Percentiles rank a stretch among this genome's conserved stretches.
These are phyloP conservation scores for Panicum hallii DNA, from an alignment of 202 grass and related monocot species.

Conservation along the genomic window DNA sequence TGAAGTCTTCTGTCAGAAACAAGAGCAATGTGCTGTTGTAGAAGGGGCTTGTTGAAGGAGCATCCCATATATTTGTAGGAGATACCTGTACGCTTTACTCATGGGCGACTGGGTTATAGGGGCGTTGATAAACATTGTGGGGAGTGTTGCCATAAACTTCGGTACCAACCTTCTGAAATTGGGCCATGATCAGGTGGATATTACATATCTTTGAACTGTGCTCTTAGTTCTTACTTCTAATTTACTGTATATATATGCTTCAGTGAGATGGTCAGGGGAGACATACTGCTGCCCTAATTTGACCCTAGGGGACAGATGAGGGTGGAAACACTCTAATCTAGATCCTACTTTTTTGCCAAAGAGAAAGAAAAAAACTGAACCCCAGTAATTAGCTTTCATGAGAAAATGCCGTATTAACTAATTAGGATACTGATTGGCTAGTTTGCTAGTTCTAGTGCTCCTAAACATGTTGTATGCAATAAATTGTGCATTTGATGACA, in stretches of 20 bases:
- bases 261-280: background rate
- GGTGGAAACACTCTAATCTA: background rate
- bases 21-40: constrained; percentile 37
- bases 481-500: constrained; percentile 23
- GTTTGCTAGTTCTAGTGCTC: constrained; percentile 1
- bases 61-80: constrained; percentile 51
- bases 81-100: constrained; percentile 40
- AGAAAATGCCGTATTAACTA: constrained; percentile 33
- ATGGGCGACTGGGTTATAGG: constrained; percentile 99
- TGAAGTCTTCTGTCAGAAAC: constrained; percentile 19
- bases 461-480: constrained; percentile 26
- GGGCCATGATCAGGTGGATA: constrained; percentile 95
- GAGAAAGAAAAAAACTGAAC: constrained; percentile 5
- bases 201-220: constrained; percentile 9
- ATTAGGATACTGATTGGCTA: constrained; percentile 36
- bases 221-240: constrained; percentile 11
- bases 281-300: background rate
- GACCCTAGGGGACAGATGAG: background rate
- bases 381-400: background rate
- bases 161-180: constrained; percentile 98
- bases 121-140: constrained; percentile 95
- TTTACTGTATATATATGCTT: constrained; percentile 24
- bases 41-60: constrained; percentile 54
- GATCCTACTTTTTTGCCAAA: background rate
- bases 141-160: constrained; percentile 99